Percentiles rank a stretch among this genome's conserved stretches.
Evolutionary conservation across 2,329 filamentous ascomycete genomes (phyloP).

Genomic region (Colletotrichum sansevieriae): DNA sequence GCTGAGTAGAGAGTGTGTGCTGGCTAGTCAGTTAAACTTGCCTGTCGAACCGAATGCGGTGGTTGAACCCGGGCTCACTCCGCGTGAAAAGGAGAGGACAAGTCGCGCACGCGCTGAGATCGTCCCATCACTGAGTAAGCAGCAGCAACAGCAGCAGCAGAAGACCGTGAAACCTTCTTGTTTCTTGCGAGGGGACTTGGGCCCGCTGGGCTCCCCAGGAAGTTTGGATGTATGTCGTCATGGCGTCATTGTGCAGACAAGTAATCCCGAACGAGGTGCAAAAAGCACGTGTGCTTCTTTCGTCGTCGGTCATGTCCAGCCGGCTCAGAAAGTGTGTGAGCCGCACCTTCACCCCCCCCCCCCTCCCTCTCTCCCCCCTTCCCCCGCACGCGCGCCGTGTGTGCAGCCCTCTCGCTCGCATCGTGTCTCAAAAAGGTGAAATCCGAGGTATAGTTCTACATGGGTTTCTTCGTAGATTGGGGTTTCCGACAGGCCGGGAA

Average conservation of each 20-base stretch:
- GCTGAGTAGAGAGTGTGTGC: too few species aligned
- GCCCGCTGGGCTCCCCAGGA: background rate
- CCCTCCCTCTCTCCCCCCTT: too few species aligned
- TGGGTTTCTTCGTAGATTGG: background rate
- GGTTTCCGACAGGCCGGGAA: background rate
- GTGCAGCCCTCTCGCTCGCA: background rate
- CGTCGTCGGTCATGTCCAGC: too few species aligned
- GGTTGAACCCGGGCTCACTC: background rate
- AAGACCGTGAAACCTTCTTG: constrained; percentile 21
- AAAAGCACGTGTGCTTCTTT: background rate
- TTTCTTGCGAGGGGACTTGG: background rate
- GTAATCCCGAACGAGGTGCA: background rate
- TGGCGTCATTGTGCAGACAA: background rate
- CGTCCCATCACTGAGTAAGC: background rate
- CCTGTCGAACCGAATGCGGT: constrained; percentile 9
- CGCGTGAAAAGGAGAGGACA: background rate
- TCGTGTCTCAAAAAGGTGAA: background rate
- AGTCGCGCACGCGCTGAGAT: constrained; percentile 4
- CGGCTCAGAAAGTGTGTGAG: too few species aligned
- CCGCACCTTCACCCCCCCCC: too few species aligned
- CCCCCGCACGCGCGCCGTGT: too few species aligned
- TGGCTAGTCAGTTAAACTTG: background rate
- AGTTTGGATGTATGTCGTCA: background rate
- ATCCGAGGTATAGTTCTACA: background rate
- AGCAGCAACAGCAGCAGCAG: background rate